Evolutionary conservation across 2,329 filamentous ascomycete genomes (phyloP), one percentile per base, ranked within the genome.

Genomic region (Pseudovirgaria hyperparasitica): DNA sequence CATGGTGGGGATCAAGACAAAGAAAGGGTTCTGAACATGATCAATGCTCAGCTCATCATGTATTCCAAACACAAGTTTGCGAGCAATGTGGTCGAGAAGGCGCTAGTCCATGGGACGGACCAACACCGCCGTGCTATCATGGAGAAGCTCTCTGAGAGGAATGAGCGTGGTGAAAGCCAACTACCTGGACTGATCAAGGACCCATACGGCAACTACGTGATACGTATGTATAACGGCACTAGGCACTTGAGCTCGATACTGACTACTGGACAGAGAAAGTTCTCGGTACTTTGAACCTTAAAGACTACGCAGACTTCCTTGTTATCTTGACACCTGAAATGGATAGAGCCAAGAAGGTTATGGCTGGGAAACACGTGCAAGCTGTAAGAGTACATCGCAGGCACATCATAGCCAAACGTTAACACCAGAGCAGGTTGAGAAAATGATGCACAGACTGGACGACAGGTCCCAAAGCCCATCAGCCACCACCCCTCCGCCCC

Each of bases 21-120:
- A 12, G 64, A 66, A 9, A 72, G 65, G 41, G 77, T 94, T 43
- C 79, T 93, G 30, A 57, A 66, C 15, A 62, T 84, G 24, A 77
- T 96, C 37, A 75, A 76, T 37, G 63, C 65, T 9, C 71, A 84
- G 31, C 61, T 93, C 3, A 55, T 93, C 20, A 58, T 61, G 2
- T 76, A 84, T 41, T 93, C 85, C 15, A 93, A 85, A 61, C 84
- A 96, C 60, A 98, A 98, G 51, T 92, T 82, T 45, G 87, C 90
- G 1, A 94, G 86, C 45, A 96, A 98, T 42, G 87, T 98, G 3
- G 87, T 98, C 1, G 90, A 98, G 55, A 87, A 84, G 54, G 92
- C 85, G 48, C 77, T 96, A 33, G 64, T 78, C 29, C 70, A 67
- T 39, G 82, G 82, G 12, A 72, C 72, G 1, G 60, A 69, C 12